Evolutionary conservation across 768 basidiomycete genomes (phyloP), one percentile per base, ranked within the genome.

Genomic region (Trametes sanguinea): DNA sequence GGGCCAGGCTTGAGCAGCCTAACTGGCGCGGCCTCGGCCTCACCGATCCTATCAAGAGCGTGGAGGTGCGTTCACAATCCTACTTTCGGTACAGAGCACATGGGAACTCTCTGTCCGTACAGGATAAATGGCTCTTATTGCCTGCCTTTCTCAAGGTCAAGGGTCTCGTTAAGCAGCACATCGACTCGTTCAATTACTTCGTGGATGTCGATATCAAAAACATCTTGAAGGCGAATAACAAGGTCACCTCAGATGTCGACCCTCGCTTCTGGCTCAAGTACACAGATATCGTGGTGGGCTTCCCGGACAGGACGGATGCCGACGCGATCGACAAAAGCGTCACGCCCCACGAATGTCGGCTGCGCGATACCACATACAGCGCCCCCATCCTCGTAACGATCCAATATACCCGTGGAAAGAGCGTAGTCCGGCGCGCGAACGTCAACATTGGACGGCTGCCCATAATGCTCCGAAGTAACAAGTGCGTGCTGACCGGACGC

Each of bases 61-160:
- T 98, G 16, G 89, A 97, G 84, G 95, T 94, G 71, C 67, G 86
- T 75, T n/a, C 30, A 27, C 51, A 17, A 57, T 42, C 27, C 35
- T 37, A 37, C 35, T 29, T 14, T 48, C n/a, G 32, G n/a, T 52
- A 1, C 30, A 37, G 37, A 51, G 44, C 37, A 39, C 63, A 63
- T 17, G 57, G 29, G 54, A 57, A 62, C 65, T 37, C 60, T 55
- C 53, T 9, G 13, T 6, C 30, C 51, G 13, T 35, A 46, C 67
- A 97, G 95, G 97, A 99, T 73, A 99, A 99, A 87, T 99, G 97
- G 97, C 85, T 97, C 17, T 79, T 99, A 9, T 79, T 99, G 2
- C 97, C 97, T 2, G 96, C 95, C 9, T 99, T 98, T 71, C 81
- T 99, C 54, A 91, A 95, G 76, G 93, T 97, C 63, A 99, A 99